Percentiles rank a stretch among this genome's conserved stretches.
These are phyloP conservation scores for Suhomyces pyralidae DNA, from an alignment of 805 yeast genomes.

Conservation along the genomic window DNA sequence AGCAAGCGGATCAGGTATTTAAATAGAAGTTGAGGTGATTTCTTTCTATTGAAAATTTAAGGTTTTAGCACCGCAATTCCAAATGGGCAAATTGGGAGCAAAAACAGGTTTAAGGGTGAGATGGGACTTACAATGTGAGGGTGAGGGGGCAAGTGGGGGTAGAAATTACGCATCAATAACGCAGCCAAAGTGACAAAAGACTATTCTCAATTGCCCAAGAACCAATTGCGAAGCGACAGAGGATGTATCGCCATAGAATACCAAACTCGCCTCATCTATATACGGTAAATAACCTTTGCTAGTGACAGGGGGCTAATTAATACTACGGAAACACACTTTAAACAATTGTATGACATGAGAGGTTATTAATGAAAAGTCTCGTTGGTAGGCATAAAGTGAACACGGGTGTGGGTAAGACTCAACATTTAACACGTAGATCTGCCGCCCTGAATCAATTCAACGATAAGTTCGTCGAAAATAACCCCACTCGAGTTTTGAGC, in stretches of 20 bases:
- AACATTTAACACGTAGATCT: not conserved
- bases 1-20: not conserved
- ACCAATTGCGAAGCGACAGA: not conserved
- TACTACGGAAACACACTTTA: not conserved
- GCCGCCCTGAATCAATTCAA: no score
- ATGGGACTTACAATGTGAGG: not conserved
- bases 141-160: constrained; percentile 1
- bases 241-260: not conserved
- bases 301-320: not conserved
- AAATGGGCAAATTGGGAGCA: not conserved
- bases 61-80: not conserved
- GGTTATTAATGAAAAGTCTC: not conserved
- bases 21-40: not conserved
- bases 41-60: not conserved
- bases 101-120: not conserved
- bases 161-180: not conserved
- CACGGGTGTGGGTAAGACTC: not conserved
- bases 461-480: not conserved
- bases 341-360: not conserved
- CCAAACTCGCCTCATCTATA: not conserved
- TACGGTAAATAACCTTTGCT: not conserved
- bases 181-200: not conserved
- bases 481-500: not conserved
- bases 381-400: not conserved
- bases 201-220: not conserved